These are phyloP conservation scores for Chernovozyma sophiae-reginae DNA, from an alignment of 1,139 yeast species.

Conservation along the genomic window DNA sequence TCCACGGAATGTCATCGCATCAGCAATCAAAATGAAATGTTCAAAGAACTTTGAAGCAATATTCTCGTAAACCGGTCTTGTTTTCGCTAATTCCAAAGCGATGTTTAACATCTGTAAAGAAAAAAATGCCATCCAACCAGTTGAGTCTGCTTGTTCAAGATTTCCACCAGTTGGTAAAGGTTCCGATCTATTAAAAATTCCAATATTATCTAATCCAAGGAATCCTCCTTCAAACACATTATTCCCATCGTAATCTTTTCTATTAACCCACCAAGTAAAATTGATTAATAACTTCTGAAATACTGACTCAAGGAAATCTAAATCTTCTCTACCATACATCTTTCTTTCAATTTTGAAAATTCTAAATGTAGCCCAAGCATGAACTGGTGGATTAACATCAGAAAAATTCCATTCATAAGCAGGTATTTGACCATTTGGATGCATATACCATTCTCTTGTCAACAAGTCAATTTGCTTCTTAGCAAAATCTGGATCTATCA, in stretches of 20 bases:
- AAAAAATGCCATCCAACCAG: constrained; percentile 98
- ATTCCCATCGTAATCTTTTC: constrained; percentile 85
- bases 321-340: constrained; percentile 77
- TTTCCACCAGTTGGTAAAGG: constrained; percentile 92
- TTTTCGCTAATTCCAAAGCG: constrained; percentile 82
- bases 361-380: constrained; percentile 94
- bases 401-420: constrained; percentile 97
- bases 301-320: constrained; percentile 82
- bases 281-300: constrained; percentile 87
- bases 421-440: constrained; percentile 97
- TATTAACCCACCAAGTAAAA: constrained; percentile 98
- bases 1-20: constrained; percentile 81
- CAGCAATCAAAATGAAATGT: constrained; percentile 88
- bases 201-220: constrained; percentile 90
- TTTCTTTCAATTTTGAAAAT: constrained; percentile 87
- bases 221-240: constrained; percentile 96
- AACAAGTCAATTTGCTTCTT: constrained; percentile 83
- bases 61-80: constrained; percentile 85
- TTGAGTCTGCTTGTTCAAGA: constrained; percentile 92
- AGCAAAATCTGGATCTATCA: constrained; percentile 94
- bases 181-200: constrained; percentile 90
- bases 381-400: constrained; percentile 97
- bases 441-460: constrained; percentile 97
- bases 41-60: constrained; percentile 95
- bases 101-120: constrained; percentile 89